These are phyloP conservation scores for Coniferiporia sulphurascens DNA, from an alignment of 1,284 basidiomycete species.

Conservation along the genomic window DNA sequence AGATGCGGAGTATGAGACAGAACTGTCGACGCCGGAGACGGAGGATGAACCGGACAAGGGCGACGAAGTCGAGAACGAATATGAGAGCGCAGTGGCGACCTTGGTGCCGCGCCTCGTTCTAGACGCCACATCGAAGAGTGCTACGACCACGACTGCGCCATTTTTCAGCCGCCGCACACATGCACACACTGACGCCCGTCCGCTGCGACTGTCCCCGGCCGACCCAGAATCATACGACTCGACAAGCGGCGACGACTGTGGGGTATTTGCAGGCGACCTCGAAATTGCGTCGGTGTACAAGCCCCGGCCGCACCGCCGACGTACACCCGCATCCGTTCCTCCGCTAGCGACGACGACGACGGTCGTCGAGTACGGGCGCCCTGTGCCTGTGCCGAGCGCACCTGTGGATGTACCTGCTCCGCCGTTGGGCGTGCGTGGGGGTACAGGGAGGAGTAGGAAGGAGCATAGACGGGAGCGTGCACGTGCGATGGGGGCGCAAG, in stretches of 20 bases:
- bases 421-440: neutral
- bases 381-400: neutral
- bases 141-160: no score
- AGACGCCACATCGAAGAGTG: no score
- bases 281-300: slow-evolving; percentile 69
- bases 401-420: slow-evolving; percentile 3
- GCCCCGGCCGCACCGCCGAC: slow-evolving; percentile 53
- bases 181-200: neutral
- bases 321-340: slow-evolving; percentile 2
- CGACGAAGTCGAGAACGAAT: slow-evolving; percentile 28
- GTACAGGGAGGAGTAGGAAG: neutral
- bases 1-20: slow-evolving; percentile 39
- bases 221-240: slow-evolving; percentile 16
- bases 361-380: neutral
- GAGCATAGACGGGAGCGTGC: neutral
- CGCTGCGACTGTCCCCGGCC: slow-evolving; percentile 11
- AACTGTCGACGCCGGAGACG: slow-evolving; percentile 17
- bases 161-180: no score
- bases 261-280: slow-evolving; percentile 44
- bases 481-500: neutral
- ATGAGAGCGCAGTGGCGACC: slow-evolving; percentile 15
- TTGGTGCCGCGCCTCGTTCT: no score
- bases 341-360: neutral
- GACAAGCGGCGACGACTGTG: slow-evolving; percentile 15
- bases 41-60: slow-evolving; percentile 4